A percentile compares a stretch with the other conserved stretches of the same genome.
These are phyloP conservation scores for Botrytis paeoniae DNA, from an alignment of 2,329 filamentous ascomycete species.

Conservation along the genomic window DNA sequence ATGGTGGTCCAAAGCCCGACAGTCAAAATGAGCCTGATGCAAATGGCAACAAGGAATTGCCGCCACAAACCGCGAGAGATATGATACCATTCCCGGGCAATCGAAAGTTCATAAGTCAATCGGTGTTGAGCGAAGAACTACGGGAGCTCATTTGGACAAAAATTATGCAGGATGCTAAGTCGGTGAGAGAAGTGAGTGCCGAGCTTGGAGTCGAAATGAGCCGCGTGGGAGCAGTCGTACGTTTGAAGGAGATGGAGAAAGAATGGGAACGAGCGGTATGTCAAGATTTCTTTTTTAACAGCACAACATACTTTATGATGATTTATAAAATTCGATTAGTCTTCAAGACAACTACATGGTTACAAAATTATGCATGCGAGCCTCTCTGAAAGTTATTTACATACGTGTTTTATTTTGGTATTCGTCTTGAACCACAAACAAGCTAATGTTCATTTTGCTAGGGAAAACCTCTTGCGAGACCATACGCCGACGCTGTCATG, in stretches of 20 bases:
- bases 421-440: conserved; percentile 19
- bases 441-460: conserved; percentile 41
- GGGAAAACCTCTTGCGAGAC: conserved; percentile 72
- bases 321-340: conserved; percentile 92
- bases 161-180: conserved; percentile 53
- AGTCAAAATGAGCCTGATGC: conserved; percentile 7
- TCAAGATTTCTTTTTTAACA: conserved; percentile 28
- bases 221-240: conserved; percentile 66
- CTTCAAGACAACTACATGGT: conserved; percentile 96
- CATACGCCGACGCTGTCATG: conserved; percentile 74
- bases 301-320: conserved; percentile 51
- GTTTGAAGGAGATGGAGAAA: conserved; percentile 67
- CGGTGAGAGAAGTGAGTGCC: conserved; percentile 61
- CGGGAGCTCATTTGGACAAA: conserved; percentile 60
- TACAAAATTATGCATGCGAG: conserved; percentile 73
- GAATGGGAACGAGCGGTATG: conserved; percentile 64
- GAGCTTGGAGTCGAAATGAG: conserved; percentile 64
- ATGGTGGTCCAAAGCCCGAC: conserved; percentile 6
- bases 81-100: conserved; percentile 61
- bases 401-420: conserved; percentile 20
- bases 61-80: conserved; percentile 28
- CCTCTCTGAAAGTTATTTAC: conserved; percentile 60
- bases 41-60: conserved; percentile 24
- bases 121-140: conserved; percentile 62
- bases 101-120: conserved; percentile 55